Conservation (phyloP, 2,329 filamentous ascomycete genomes). For the Xylaria multiplex region DNA sequence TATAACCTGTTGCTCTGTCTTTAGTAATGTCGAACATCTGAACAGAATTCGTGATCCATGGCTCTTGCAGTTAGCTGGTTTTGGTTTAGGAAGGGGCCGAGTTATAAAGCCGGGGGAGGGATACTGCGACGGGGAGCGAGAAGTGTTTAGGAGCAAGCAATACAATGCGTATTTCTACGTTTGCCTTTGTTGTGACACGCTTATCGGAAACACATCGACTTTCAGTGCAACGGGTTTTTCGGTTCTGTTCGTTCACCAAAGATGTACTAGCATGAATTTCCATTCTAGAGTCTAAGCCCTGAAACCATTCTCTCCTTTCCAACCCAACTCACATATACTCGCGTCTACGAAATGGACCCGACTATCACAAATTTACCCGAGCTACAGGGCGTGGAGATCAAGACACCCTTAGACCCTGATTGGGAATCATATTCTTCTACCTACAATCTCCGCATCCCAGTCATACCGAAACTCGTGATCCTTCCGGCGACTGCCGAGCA, state of each 20-base stretch:
- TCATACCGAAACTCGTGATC: slow-evolving; percentile 39
- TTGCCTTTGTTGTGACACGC: too few species aligned
- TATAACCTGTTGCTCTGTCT: too few species aligned
- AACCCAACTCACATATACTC: too few species aligned
- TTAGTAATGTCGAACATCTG: too few species aligned
- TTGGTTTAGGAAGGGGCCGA: too few species aligned
- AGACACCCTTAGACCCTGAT: slow-evolving; percentile 31
- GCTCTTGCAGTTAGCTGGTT: too few species aligned
- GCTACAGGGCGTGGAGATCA: slow-evolving; percentile 18
- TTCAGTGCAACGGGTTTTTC: not conserved
- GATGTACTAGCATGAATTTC: not conserved
- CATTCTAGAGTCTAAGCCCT: not conserved
- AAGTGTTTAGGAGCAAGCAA: too few species aligned
- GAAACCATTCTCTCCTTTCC: not conserved
- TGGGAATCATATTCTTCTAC: slow-evolving; percentile 40
- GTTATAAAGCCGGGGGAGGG: too few species aligned
- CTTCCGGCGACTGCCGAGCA: slow-evolving; percentile 46
- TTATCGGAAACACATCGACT: not conserved
- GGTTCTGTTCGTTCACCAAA: not conserved
- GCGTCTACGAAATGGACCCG: slow-evolving; percentile 7
- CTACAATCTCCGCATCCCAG: slow-evolving; percentile 43
- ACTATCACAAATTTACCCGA: slow-evolving; percentile 11
- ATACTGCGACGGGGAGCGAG: too few species aligned
- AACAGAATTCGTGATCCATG: too few species aligned
- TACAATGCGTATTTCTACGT: too few species aligned